Conservation (phyloP, 257 asterid species). For the Paulownia fortunei region DNA sequence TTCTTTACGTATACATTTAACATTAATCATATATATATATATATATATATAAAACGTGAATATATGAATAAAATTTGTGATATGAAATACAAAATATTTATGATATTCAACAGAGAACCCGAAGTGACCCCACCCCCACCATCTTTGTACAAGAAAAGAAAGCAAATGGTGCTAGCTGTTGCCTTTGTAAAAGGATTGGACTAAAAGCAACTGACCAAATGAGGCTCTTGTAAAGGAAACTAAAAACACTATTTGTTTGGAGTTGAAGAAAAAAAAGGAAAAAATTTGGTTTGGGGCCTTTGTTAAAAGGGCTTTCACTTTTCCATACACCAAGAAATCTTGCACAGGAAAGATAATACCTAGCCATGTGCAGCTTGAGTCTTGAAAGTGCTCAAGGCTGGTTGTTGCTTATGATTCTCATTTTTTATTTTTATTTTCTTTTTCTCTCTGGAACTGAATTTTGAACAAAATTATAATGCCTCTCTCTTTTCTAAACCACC, state of each 20-base stretch:
- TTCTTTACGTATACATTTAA: no score
- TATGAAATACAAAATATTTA: no score
- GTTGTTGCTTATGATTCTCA: not conserved
- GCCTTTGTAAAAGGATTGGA: slow-evolving; percentile 20
- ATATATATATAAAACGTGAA: no score
- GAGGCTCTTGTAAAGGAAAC: slow-evolving; percentile 17
- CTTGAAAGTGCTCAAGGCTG: slow-evolving; percentile 25
- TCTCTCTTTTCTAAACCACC: no score
- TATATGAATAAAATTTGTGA: no score
- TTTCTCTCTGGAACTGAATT: not conserved
- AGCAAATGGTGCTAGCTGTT: slow-evolving; percentile 11
- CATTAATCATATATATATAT: no score
- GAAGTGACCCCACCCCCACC: slow-evolving; percentile 4
- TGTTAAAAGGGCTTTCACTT: slow-evolving; percentile 33
- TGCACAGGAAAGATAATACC: slow-evolving; percentile 28
- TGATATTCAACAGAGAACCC: no score
- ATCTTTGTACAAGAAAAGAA: slow-evolving; percentile 1
- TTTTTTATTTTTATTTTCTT: not conserved
- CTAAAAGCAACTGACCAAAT: slow-evolving; percentile 29
- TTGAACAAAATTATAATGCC: not conserved
- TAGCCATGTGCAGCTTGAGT: slow-evolving; percentile 21
- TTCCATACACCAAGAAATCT: slow-evolving; percentile 20
- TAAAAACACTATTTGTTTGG: slow-evolving; percentile 24
- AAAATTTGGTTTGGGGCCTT: slow-evolving; percentile 28
- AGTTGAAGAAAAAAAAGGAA: slow-evolving; percentile 22